phyloP scores from a whole-genome alignment of 306 rosid species.

The Benincasa hispida region DNA sequence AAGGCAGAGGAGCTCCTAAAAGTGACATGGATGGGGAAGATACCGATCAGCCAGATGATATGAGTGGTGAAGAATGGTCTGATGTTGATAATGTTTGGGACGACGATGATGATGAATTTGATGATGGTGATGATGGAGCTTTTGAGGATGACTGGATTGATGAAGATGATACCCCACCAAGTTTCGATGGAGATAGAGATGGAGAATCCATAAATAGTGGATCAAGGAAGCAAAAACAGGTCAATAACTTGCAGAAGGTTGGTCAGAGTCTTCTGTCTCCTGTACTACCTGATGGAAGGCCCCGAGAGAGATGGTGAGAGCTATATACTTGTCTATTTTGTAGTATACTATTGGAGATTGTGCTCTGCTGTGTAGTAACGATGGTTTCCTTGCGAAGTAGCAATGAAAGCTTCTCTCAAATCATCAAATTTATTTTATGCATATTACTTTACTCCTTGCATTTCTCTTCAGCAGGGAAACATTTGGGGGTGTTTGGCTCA shows the following conservation, averaged over 20 bases:
- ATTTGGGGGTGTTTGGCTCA: not conserved
- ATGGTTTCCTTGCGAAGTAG: not conserved
- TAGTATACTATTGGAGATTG: not conserved
- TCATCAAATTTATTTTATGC: not conserved
- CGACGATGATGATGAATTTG: slow-evolving; percentile 14
- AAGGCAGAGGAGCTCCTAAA: slow-evolving; percentile 23
- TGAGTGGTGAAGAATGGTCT: slow-evolving; percentile 39
- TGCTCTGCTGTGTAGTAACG: not conserved
- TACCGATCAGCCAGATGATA: slow-evolving; percentile 24
- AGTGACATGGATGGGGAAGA: slow-evolving; percentile 20
- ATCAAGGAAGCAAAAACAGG: slow-evolving; percentile 22
- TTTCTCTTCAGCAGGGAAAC: not conserved
- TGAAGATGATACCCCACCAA: slow-evolving; percentile 56
- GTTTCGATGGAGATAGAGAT: slow-evolving; percentile 47
- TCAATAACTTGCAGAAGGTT: slow-evolving; percentile 9
- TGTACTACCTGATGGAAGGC: slow-evolving; percentile 41
- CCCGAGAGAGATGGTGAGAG: slow-evolving; percentile 70
- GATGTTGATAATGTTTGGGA: slow-evolving; percentile 32
- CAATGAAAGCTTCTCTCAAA: not conserved
- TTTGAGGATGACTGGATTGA: slow-evolving; percentile 46
- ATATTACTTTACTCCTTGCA: not conserved
- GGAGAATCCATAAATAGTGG: slow-evolving; percentile 24
- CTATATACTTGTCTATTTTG: not conserved
- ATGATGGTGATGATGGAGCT: slow-evolving; percentile 12
- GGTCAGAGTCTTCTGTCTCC: slow-evolving; percentile 33